Evolutionary conservation across 106 monocot genomes (phyloP).

Genomic region (Dendrobium huoshanense): DNA sequence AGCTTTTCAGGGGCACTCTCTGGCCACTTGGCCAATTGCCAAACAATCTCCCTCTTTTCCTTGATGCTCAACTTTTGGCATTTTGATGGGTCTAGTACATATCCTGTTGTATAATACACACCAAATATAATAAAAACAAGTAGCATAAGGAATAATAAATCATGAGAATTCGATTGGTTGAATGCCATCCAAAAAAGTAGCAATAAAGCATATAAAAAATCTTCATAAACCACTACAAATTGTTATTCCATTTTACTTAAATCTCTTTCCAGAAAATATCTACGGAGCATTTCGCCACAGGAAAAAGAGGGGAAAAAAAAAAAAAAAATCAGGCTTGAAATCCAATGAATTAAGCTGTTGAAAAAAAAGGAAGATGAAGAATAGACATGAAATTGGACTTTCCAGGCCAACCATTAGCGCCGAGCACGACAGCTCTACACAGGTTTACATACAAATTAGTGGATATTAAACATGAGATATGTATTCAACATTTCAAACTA

Average conservation of each 20-base stretch:
- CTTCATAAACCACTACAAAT: background rate
- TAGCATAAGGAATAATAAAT: background rate
- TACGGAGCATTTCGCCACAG: background rate
- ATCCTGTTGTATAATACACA: slow-evolving; percentile 29
- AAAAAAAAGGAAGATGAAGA: background rate
- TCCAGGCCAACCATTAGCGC: background rate
- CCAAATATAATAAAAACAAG: background rate
- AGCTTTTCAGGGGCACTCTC: slow-evolving; percentile 59
- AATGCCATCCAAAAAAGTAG: background rate
- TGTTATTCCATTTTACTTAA: background rate
- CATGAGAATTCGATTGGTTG: background rate
- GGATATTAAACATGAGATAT: background rate
- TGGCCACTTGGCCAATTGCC: slow-evolving; percentile 51
- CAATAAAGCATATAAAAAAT: background rate
- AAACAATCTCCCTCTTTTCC: slow-evolving; percentile 65
- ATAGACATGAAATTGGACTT: background rate
- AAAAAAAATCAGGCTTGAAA: background rate
- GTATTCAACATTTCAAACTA: background rate
- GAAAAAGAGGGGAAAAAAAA: background rate
- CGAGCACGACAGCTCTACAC: background rate
- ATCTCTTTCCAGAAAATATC: background rate
- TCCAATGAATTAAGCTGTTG: background rate
- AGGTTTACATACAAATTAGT: background rate
- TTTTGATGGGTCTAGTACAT: slow-evolving; percentile 58
- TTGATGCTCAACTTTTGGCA: slow-evolving; percentile 44